A percentile compares a stretch with the other conserved stretches of the same genome.
These are phyloP conservation scores for Actinomortierella wolfii DNA, from an alignment of 371 early-diverging fungal species.

Conservation along the genomic window DNA sequence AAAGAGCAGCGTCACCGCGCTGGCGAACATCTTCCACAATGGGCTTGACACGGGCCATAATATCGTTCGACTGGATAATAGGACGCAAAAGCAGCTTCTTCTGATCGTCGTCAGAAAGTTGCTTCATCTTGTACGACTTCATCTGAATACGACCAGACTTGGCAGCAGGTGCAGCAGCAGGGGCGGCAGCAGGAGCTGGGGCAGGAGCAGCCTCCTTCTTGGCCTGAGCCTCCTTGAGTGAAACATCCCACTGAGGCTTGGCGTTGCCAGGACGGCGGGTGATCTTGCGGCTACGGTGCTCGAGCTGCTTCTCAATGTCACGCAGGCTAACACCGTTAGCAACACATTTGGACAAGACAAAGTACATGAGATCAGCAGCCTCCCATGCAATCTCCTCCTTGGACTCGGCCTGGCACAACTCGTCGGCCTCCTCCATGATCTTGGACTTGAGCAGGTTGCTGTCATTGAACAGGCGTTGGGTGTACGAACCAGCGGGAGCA, in stretches of 20 bases:
- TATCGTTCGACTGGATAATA: conserved; percentile 87
- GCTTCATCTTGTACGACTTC: conserved; percentile 58
- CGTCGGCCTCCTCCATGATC: conserved; percentile 96
- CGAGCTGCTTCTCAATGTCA: conserved; percentile 88
- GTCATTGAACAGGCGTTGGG: conserved; percentile 87
- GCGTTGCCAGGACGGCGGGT: conserved; percentile 93
- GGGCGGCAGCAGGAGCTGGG: conserved; percentile 14
- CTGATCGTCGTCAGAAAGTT: conserved; percentile 55
- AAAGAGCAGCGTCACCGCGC: conserved; percentile 86
- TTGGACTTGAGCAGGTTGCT: conserved; percentile 82
- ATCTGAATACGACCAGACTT: conserved; percentile 63
- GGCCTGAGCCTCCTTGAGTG: conserved; percentile 25
- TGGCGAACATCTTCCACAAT: conserved; percentile 86
- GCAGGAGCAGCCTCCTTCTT: conserved; percentile 28
- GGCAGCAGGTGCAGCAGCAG: conserved; percentile 32
- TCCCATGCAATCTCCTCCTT: conserved; percentile 91
- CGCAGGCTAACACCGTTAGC: conserved; percentile 79
- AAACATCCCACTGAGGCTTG: conserved; percentile 74
- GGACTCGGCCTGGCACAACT: conserved; percentile 82
- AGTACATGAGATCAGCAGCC: conserved; percentile 96
- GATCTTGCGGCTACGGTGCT: conserved; percentile 83
- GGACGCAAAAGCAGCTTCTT: conserved; percentile 83
- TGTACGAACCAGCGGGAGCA: conserved; percentile 92
- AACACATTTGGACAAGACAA: conserved; percentile 89
- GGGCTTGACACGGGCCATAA: conserved; percentile 85